These are phyloP conservation scores for Alternaria gaisen DNA, from an alignment of 2,329 filamentous ascomycete genomes.

Conservation along the genomic window DNA sequence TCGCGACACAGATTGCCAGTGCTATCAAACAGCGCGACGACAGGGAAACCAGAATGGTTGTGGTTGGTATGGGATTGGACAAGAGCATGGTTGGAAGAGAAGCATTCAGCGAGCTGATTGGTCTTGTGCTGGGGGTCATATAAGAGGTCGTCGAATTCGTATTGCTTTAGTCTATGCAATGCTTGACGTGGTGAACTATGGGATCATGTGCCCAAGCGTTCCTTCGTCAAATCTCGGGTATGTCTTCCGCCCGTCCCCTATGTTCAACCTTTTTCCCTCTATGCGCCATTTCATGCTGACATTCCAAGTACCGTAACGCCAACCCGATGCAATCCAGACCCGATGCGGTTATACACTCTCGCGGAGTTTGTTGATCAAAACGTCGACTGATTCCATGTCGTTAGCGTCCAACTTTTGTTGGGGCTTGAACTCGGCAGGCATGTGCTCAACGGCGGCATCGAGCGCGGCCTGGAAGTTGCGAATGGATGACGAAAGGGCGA, in stretches of 20 bases:
- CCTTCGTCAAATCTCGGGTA: slow-evolving; percentile 7
- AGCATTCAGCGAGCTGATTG: slow-evolving; percentile 56
- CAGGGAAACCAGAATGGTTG: slow-evolving; percentile 65
- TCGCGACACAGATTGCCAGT: slow-evolving; percentile 88
- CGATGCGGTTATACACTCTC: slow-evolving; percentile 26
- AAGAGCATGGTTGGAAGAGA: slow-evolving; percentile 60
- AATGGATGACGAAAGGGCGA: slow-evolving; percentile 84
- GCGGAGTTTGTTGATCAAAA: slow-evolving; percentile 71
- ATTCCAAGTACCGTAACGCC: slow-evolving; percentile 34
- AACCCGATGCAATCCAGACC: slow-evolving; percentile 26
- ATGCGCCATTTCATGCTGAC: slow-evolving; percentile 32
- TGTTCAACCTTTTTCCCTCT: neutral
- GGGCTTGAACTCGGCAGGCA: slow-evolving; percentile 68
- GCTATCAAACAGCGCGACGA: slow-evolving; percentile 76
- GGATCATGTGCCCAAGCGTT: slow-evolving; percentile 1
- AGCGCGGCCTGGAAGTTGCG: slow-evolving; percentile 87
- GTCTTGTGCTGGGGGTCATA: slow-evolving; percentile 51
- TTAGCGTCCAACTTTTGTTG: slow-evolving; percentile 75
- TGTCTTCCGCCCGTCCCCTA: slow-evolving; percentile 4
- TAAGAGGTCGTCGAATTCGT: slow-evolving; percentile 25
- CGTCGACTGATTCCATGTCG: slow-evolving; percentile 88
- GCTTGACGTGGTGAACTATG: slow-evolving; percentile 5
- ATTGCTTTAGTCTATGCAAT: neutral
- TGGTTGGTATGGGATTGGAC: slow-evolving; percentile 67
- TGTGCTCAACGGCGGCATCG: slow-evolving; percentile 70